These are phyloP conservation scores for Paramecium sexaurelia DNA, from an alignment of 73 alveolate species.

Conservation along the genomic window DNA sequence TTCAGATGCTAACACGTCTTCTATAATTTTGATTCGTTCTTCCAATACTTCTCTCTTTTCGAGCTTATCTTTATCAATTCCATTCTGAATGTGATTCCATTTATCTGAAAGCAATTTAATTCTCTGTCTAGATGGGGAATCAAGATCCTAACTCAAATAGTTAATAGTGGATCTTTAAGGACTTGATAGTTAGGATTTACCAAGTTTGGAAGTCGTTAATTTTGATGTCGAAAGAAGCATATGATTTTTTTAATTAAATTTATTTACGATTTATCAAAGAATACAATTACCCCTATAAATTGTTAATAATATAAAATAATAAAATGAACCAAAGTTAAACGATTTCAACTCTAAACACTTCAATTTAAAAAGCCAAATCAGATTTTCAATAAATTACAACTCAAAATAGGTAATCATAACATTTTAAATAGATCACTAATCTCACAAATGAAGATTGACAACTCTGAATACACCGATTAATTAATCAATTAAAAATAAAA, in stretches of 20 bases:
- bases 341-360: constrained; percentile 38
- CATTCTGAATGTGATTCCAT: constrained; percentile 61
- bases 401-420: background rate
- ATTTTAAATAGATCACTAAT: constrained; percentile 24
- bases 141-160: constrained; percentile 23
- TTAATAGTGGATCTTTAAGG: constrained; percentile 40
- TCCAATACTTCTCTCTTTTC: constrained; percentile 53
- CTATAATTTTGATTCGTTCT: constrained; percentile 48
- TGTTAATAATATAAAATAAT: background rate
- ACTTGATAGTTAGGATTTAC: constrained; percentile 16
- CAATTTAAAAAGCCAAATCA: constrained; percentile 37
- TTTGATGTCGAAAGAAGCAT: constrained; percentile 56
- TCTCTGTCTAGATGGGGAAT: constrained; percentile 44
- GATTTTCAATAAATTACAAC: constrained; percentile 34
- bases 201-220: background rate
- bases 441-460: constrained; percentile 34
- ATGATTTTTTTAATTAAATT: background rate
- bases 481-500: constrained; percentile 42
- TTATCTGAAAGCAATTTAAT: constrained; percentile 27
- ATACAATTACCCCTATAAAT: background rate
- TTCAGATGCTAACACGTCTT: constrained; percentile 29
- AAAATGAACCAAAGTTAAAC: constrained; percentile 39
- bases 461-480: constrained; percentile 25
- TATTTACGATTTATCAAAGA: background rate
- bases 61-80: constrained; percentile 50